Evolutionary conservation across 2,329 filamentous ascomycete species (phyloP).

Genomic region (Alternaria metachromatica): DNA sequence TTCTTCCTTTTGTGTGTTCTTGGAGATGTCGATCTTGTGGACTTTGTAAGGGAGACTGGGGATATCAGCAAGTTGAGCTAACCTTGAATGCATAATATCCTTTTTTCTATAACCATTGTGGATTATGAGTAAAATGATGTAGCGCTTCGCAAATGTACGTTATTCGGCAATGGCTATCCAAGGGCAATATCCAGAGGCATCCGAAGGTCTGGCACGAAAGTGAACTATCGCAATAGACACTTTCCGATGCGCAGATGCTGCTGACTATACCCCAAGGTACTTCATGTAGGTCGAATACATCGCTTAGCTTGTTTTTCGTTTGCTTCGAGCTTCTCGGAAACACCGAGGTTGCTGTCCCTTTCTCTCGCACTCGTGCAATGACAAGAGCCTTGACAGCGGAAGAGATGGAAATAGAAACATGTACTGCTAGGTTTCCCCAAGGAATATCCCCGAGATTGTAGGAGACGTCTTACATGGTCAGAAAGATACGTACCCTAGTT

Average conservation of each 20-base stretch:
- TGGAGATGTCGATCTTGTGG: slow-evolving; percentile 72
- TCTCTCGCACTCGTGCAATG: background rate
- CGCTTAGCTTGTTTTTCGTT: too few relatives aligned
- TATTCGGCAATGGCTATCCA: background rate
- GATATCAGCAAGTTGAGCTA: background rate
- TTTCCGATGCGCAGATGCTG: background rate
- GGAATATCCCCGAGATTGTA: background rate
- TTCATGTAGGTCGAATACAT: too few relatives aligned
- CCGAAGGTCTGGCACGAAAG: background rate
- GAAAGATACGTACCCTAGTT: slow-evolving; percentile 64
- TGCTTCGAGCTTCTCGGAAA: background rate
- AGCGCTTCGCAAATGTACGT: too few relatives aligned
- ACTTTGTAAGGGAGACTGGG: slow-evolving; percentile 74
- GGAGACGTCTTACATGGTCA: background rate
- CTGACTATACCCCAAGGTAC: background rate
- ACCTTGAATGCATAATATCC: background rate
- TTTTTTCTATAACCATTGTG: background rate
- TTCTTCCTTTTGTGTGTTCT: slow-evolving; percentile 80
- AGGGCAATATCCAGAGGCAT: background rate
- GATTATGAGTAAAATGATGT: background rate
- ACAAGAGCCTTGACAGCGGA: background rate
- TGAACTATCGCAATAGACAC: background rate
- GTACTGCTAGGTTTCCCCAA: background rate
- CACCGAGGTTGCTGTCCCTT: background rate
- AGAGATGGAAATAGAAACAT: background rate